These are phyloP conservation scores for Sporothrix brunneoviolacea DNA, from an alignment of 2,329 filamentous ascomycete genomes.

Conservation along the genomic window DNA sequence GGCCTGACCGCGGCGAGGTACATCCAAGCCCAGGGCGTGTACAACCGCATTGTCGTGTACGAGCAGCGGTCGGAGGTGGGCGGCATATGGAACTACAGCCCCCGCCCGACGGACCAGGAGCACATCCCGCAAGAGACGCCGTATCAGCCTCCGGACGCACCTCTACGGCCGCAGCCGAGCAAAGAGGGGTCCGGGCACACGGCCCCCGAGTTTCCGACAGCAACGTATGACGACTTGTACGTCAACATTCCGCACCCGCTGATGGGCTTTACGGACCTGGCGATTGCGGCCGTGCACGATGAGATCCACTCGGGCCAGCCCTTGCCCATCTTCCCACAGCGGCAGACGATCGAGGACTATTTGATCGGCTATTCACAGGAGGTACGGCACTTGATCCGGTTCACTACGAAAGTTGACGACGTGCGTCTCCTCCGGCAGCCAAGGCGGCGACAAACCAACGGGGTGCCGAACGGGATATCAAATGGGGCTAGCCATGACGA, in stretches of 20 bases:
- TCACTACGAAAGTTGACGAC: slow-evolving; percentile 63
- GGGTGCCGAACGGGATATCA: too few relatives aligned
- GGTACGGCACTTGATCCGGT: slow-evolving; percentile 59
- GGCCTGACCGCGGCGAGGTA: slow-evolving; percentile 78
- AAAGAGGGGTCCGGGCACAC: neutral
- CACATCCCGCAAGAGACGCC: slow-evolving; percentile 64
- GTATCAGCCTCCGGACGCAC: slow-evolving; percentile 55
- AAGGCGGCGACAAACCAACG: neutral
- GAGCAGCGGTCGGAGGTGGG: slow-evolving; percentile 74
- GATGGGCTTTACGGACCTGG: slow-evolving; percentile 71
- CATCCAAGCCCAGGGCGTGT: slow-evolving; percentile 60
- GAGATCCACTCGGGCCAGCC: slow-evolving; percentile 31
- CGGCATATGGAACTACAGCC: slow-evolving; percentile 80
- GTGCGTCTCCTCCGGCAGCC: slow-evolving; percentile 37
- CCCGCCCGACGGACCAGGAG: slow-evolving; percentile 38
- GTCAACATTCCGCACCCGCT: slow-evolving; percentile 78
- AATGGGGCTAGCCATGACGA: too few relatives aligned
- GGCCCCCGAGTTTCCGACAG: slow-evolving; percentile 64
- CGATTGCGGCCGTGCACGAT: slow-evolving; percentile 44
- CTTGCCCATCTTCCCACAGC: slow-evolving; percentile 63
- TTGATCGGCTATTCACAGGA: slow-evolving; percentile 65
- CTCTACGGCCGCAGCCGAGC: slow-evolving; percentile 40
- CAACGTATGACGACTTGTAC: slow-evolving; percentile 75
- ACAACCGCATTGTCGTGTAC: slow-evolving; percentile 66
- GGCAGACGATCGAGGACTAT: slow-evolving; percentile 66